Conservation (phyloP, 2,329 filamentous ascomycete genomes). For the Fusarium sp. region DNA sequence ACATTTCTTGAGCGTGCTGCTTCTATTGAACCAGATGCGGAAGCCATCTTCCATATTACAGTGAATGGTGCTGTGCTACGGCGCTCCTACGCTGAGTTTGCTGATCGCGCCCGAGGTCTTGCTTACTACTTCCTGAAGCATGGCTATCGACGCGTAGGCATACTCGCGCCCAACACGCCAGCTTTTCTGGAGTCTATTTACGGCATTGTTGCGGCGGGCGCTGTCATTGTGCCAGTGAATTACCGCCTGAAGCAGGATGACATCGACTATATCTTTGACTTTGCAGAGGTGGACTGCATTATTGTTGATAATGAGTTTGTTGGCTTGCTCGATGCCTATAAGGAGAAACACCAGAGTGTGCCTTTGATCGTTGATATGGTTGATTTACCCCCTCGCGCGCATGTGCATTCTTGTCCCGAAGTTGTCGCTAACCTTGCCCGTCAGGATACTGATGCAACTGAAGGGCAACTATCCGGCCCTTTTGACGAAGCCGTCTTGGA, state of each 20-base stretch:
- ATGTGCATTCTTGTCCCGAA: background rate
- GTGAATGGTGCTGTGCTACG: constrained; percentile 77
- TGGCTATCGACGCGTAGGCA: constrained; percentile 78
- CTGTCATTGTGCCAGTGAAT: constrained; percentile 74
- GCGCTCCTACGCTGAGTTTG: constrained; percentile 81
- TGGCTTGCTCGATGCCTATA: constrained; percentile 73
- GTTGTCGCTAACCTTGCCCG: constrained; percentile 11
- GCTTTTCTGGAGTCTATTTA: constrained; percentile 93
- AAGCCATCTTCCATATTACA: constrained; percentile 87
- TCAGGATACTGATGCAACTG: constrained; percentile 80
- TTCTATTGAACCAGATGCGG: constrained; percentile 84
- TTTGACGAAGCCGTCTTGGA: constrained; percentile 87
- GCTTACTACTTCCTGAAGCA: constrained; percentile 87
- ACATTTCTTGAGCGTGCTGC: constrained; percentile 88
- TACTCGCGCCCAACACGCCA: constrained; percentile 91
- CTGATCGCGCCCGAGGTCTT: constrained; percentile 85
- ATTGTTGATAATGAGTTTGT: constrained; percentile 87
- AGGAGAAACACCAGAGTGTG: constrained; percentile 66
- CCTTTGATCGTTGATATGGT: constrained; percentile 78
- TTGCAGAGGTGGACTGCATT: constrained; percentile 85
- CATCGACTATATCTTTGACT: constrained; percentile 88
- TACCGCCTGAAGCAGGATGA: constrained; percentile 81
- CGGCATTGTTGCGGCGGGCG: constrained; percentile 83
- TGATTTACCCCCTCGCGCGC: constrained; percentile 29
- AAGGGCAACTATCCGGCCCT: constrained; percentile 77